These are phyloP conservation scores for Hymenoscyphus fraxineus DNA, from an alignment of 2,329 filamentous ascomycete species.

Conservation along the genomic window DNA sequence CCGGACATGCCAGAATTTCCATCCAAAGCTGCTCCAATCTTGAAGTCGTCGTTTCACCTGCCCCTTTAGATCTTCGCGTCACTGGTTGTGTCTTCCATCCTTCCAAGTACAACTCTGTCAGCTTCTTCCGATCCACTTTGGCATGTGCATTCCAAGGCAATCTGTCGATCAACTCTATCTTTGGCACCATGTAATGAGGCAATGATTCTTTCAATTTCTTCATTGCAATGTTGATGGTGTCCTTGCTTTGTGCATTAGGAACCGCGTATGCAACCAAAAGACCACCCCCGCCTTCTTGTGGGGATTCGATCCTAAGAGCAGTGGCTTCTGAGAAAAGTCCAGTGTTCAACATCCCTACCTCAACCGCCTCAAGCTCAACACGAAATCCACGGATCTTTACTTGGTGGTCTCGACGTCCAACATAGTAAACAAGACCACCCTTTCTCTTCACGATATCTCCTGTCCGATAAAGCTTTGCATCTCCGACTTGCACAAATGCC, in stretches of 20 bases:
- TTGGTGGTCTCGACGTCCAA: neutral
- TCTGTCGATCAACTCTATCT: slow-evolving; percentile 1
- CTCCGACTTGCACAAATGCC: neutral
- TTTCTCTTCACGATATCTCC: slow-evolving; percentile 5
- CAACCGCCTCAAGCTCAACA: neutral
- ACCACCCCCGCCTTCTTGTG: neutral
- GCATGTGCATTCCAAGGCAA: neutral
- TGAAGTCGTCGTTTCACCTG: neutral
- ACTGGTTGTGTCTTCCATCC: neutral
- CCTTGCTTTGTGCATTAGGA: neutral
- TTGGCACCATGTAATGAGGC: slow-evolving; percentile 2
- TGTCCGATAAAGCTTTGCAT: slow-evolving; percentile 3
- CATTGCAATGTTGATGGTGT: neutral
- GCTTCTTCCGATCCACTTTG: slow-evolving; percentile 4
- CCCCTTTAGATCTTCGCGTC: neutral
- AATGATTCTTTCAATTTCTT: neutral
- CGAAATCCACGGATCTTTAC: neutral
- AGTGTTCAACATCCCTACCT: neutral
- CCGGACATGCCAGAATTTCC: neutral
- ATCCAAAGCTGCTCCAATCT: neutral
- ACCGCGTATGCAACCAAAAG: slow-evolving; percentile 4
- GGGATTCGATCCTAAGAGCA: neutral
- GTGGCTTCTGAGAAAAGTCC: slow-evolving; percentile 1
- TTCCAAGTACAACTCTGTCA: neutral
- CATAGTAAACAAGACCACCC: slow-evolving; percentile 3